phyloP scores from a whole-genome alignment of 2,329 filamentous ascomycete genomes.

The Aspergillus novofumigatus region DNA sequence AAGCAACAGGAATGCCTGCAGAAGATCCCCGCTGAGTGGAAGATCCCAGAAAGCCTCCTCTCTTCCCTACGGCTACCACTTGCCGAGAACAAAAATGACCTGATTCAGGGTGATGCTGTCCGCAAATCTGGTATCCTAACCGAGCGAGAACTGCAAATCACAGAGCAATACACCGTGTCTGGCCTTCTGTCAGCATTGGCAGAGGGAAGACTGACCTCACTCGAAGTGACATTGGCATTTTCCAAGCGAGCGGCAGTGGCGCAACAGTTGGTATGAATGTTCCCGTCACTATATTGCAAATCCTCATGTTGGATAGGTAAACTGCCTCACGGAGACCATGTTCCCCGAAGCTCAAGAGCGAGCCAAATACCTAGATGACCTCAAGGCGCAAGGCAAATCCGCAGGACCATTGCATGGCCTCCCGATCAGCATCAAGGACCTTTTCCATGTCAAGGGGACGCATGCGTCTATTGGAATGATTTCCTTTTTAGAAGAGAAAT shows the following conservation, averaged over 20 bases:
- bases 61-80: conserved; percentile 9
- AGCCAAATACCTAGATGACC: conserved; percentile 23
- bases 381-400: conserved; percentile 19
- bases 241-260: conserved; percentile 32
- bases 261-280: conserved; percentile 28
- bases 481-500: conserved; percentile 3
- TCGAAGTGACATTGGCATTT: conserved; percentile 48
- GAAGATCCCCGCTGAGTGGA: conserved; percentile 17
- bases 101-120: conserved; percentile 11
- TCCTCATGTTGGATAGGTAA: conserved; percentile 4
- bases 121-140: conserved; percentile 41
- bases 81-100: conserved; percentile 12
- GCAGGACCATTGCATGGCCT: conserved; percentile 31
- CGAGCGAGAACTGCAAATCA: conserved; percentile 47
- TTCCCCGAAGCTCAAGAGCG: conserved; percentile 22
- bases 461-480: neutral
- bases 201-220: conserved; percentile 24
- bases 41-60: conserved; percentile 8
- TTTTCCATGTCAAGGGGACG: neutral
- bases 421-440: neutral
- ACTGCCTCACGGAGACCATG: conserved; percentile 29
- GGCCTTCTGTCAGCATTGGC: conserved; percentile 26
- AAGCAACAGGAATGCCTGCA: conserved; percentile 12
- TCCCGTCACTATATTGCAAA: neutral
- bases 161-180: conserved; percentile 37